phyloP scores from a whole-genome alignment of 768 basidiomycete genomes.

The Rossbeevera mucosa region DNA sequence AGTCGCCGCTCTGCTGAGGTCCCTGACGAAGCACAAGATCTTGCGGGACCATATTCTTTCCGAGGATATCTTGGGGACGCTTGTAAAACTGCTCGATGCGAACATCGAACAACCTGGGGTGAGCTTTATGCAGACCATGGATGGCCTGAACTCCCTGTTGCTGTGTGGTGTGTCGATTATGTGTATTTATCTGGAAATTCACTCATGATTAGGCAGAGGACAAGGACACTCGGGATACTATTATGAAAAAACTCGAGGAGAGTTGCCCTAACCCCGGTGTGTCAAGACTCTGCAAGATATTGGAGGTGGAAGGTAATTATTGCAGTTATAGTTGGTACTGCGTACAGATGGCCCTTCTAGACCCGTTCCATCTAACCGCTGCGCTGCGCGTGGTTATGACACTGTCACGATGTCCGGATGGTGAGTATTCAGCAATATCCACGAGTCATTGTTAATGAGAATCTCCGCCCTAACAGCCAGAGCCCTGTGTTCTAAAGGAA shows the following conservation, averaged over 20 bases:
- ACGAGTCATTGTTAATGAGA: neutral
- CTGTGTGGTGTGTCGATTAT: neutral
- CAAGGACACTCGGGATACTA: neutral
- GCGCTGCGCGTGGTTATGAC: neutral
- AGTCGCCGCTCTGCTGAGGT: neutral
- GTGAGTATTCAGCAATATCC: neutral
- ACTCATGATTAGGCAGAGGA: neutral
- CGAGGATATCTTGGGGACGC: neutral
- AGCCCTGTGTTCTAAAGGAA: neutral
- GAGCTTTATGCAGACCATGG: neutral
- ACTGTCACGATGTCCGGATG: neutral
- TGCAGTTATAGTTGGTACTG: neutral
- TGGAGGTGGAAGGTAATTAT: no score
- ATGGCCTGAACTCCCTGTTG: neutral
- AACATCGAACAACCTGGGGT: neutral
- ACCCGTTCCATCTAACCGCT: neutral
- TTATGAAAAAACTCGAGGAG: no score
- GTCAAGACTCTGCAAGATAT: no score
- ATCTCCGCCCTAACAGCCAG: neutral
- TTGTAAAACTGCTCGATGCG: neutral
- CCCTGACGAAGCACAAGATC: neutral
- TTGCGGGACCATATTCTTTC: neutral
- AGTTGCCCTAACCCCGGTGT: no score
- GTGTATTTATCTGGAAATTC: neutral
- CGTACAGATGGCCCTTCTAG: neutral